Conservation (phyloP, 1,139 yeast species). For the Candida sanyaensis region DNA sequence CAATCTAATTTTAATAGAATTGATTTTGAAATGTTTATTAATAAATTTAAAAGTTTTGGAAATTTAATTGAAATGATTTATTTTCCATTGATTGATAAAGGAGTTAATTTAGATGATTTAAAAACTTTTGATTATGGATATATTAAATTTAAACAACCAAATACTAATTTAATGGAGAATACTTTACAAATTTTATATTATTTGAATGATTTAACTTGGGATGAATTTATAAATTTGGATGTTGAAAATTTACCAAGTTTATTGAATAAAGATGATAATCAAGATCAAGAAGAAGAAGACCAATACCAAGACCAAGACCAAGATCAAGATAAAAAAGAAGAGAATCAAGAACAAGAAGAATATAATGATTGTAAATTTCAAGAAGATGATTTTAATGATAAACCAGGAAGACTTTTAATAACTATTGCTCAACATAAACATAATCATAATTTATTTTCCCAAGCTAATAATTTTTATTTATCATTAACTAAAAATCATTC, state of each 20-base stretch:
- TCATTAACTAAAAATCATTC: slow-evolving; percentile 7
- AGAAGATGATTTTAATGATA: slow-evolving; percentile 1
- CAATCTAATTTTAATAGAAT: slow-evolving; percentile 15
- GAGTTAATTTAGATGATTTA: slow-evolving; percentile 18
- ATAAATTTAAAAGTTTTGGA: slow-evolving; percentile 39
- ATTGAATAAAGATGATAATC: slow-evolving; percentile 1
- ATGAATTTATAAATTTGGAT: slow-evolving; percentile 25
- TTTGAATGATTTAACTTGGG: slow-evolving; percentile 28
- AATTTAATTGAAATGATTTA: slow-evolving; percentile 41
- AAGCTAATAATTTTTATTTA: slow-evolving; percentile 13
- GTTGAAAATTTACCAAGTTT: slow-evolving; percentile 9
- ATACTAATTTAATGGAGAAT: slow-evolving; percentile 22
- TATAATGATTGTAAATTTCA: too few species aligned
- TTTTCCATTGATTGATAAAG: slow-evolving; percentile 34
- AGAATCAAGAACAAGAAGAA: not conserved
- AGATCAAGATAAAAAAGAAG: not conserved
- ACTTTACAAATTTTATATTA: slow-evolving; percentile 34
- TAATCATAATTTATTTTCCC: slow-evolving; percentile 28
- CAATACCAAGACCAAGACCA: not conserved
- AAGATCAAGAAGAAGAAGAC: slow-evolving; percentile 1
- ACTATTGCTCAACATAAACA: slow-evolving; percentile 45
- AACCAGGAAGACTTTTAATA: slow-evolving; percentile 20
- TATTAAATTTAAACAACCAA: slow-evolving; percentile 25
- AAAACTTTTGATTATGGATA: slow-evolving; percentile 31
- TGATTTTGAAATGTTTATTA: slow-evolving; percentile 24